Evolutionary conservation across 2,329 filamentous ascomycete genomes (phyloP), one percentile per base, ranked within the genome.

Genomic region (Cyphellophora attinorum): DNA sequence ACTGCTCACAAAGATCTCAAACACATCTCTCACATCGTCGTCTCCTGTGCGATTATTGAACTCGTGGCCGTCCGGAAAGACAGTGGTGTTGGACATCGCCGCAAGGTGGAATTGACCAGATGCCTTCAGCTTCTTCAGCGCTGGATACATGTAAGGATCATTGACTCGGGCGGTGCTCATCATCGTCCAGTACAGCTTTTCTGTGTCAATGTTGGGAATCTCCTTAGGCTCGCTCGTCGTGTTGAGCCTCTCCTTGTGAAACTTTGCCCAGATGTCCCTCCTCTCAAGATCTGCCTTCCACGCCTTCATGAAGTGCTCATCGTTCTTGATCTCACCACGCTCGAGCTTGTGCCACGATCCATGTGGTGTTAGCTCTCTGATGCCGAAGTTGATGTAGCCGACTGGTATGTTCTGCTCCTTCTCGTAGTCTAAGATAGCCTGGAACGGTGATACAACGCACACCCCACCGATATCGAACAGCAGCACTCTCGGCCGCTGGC

Each of bases 391-490:
- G 50, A 96, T 72, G 79, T 86, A 96, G 52, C 88, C 89, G 3
- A 77, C 70, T 1, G 88, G 89, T 32, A 96, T 89, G 27, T 70
- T 70, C 37, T 83, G 68, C 40, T 72, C 65, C 35, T 79, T 63
- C 56, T 96, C 91, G 57, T 95, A 95, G 60, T 93, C 81, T 37
- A 93, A 70, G 50, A 98, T 96, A 2, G 84, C 79, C 63, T 93
- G 85, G 52, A 98, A 88, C 6, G 91, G 91, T 1, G 86, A 95
- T 15, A 81, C 67, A 35, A 95, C 89, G 70, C 85, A 93, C 49
- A 98, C 91, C 42, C 91, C 91, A 25, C 91, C 91, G 48, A 98
- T 91, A 60, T 98, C 91, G 58, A 96, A 96, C 14, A 98, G 68
- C 19, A 93, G 64, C 36, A 84, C 83, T 49, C 82, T 81, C 18